Conservation (phyloP, 148 eudicot genomes). For the Vaccinium corymbosum region DNA sequence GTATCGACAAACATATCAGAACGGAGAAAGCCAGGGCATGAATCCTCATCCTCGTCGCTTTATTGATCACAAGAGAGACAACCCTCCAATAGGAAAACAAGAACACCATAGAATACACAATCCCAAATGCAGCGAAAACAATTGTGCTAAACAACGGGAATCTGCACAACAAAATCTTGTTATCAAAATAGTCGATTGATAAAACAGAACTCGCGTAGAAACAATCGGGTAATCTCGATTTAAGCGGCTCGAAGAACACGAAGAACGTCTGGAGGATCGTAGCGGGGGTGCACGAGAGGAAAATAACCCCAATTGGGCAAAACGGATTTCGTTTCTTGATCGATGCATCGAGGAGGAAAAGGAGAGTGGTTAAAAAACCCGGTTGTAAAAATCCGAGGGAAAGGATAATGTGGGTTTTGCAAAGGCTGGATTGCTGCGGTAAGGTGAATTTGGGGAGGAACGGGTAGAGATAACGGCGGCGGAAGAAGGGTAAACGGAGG, state of each 20-base stretch:
- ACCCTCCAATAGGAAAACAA: conserved; percentile 54
- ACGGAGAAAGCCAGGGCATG: conserved; percentile 36
- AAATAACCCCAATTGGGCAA: conserved; percentile 32
- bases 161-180: conserved; percentile 37
- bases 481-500: conserved; percentile 42
- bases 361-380: conserved; percentile 51
- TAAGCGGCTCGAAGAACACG: conserved; percentile 26
- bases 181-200: conserved; percentile 16
- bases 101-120: conserved; percentile 33
- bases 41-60: conserved; percentile 39
- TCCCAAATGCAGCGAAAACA: conserved; percentile 38
- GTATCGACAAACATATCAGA: conserved; percentile 33
- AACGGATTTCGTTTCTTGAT: conserved; percentile 34
- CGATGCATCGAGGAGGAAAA: conserved; percentile 51
- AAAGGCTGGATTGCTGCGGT: conserved; percentile 32
- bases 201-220: conserved; percentile 29
- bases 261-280: conserved; percentile 17
- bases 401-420: conserved; percentile 47
- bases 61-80: conserved; percentile 55
- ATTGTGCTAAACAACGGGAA: conserved; percentile 46
- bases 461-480: conserved; percentile 23
- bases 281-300: conserved; percentile 35
- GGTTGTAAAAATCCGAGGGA: conserved; percentile 72
- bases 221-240: conserved; percentile 18
- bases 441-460: conserved; percentile 28